phyloP scores from a whole-genome alignment of 2,329 filamentous ascomycete genomes.

The Didymella glomerata region DNA sequence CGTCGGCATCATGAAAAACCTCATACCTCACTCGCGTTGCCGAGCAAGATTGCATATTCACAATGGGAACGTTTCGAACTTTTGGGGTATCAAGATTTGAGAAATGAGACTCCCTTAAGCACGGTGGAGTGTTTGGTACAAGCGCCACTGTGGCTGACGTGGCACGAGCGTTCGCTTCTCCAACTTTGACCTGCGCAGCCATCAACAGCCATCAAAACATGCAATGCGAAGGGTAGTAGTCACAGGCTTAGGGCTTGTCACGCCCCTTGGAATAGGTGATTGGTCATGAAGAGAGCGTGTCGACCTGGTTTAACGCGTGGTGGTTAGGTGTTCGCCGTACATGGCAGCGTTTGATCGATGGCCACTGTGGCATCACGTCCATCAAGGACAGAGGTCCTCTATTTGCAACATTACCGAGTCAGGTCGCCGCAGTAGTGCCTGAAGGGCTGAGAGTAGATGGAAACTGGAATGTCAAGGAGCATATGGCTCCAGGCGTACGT shows the following conservation, averaged over 20 bases:
- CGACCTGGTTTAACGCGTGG: background rate
- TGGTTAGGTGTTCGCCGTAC: slow-evolving; percentile 72
- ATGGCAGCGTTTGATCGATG: slow-evolving; percentile 82
- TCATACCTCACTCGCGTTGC: background rate
- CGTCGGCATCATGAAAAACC: slow-evolving; percentile 9
- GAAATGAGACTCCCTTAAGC: background rate
- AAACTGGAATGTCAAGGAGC: slow-evolving; percentile 58
- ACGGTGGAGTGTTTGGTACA: background rate
- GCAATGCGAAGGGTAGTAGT: slow-evolving; percentile 61
- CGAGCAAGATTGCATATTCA: too few species aligned
- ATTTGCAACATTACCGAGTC: slow-evolving; percentile 81
- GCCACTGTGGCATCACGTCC: slow-evolving; percentile 81
- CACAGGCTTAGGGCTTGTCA: slow-evolving; percentile 60
- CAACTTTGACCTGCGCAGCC: slow-evolving; percentile 6
- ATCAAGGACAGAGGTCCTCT: slow-evolving; percentile 67
- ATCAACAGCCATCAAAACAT: slow-evolving; percentile 44
- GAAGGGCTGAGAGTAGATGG: slow-evolving; percentile 56
- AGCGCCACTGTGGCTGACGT: slow-evolving; percentile 28
- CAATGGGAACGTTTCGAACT: too few species aligned
- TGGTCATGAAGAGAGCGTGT: too few species aligned
- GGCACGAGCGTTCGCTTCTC: slow-evolving; percentile 18
- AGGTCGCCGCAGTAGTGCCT: slow-evolving; percentile 84
- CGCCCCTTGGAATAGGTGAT: slow-evolving; percentile 77
- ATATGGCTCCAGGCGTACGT: slow-evolving; percentile 42
- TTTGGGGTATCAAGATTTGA: background rate